These are phyloP conservation scores for Lasiodiplodia hormozganensis DNA, from an alignment of 2,329 filamentous ascomycete species.

Conservation along the genomic window DNA sequence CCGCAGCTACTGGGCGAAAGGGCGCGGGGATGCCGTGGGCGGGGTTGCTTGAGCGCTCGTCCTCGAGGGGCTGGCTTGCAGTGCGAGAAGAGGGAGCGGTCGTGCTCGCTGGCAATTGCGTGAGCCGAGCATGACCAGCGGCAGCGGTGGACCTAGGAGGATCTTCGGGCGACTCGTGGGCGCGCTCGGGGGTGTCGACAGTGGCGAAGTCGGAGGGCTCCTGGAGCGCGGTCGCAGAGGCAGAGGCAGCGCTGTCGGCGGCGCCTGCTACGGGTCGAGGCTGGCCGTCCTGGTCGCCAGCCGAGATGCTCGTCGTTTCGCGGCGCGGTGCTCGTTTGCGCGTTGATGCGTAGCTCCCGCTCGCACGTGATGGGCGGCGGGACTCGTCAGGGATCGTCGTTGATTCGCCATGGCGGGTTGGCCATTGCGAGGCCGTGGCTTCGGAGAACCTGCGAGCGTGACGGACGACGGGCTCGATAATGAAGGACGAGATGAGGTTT, in stretches of 20 bases:
- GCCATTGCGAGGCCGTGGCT: constrained; percentile 3
- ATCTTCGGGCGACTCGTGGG: constrained; percentile 24
- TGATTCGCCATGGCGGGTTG: constrained; percentile 29
- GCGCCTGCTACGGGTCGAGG: neutral
- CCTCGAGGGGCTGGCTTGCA: constrained; percentile 11
- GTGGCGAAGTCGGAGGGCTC: constrained; percentile 30
- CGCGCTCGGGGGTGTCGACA: constrained; percentile 15
- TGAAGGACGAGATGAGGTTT: constrained; percentile 47
- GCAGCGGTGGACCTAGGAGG: constrained; percentile 28
- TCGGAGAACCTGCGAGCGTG: constrained; percentile 48
- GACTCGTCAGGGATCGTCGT: constrained; percentile 24
- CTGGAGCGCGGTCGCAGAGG: constrained; percentile 13
- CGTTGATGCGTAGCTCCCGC: constrained; percentile 11
- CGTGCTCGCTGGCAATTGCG: constrained; percentile 33
- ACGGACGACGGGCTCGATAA: constrained; percentile 49
- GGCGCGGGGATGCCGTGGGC: constrained; percentile 39
- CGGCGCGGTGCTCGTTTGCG: constrained; percentile 2
- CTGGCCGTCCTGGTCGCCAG: neutral
- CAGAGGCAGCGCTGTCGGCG: neutral
- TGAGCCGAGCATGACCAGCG: constrained; percentile 30
- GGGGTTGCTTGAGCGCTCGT: constrained; percentile 39
- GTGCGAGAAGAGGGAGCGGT: constrained; percentile 36
- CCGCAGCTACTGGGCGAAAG: constrained; percentile 35
- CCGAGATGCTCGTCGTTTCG: constrained; percentile 7
- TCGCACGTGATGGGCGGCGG: constrained; percentile 34